These are phyloP conservation scores for Sclerotinia spermophila DNA, from an alignment of 2,329 filamentous ascomycete species.

Conservation along the genomic window DNA sequence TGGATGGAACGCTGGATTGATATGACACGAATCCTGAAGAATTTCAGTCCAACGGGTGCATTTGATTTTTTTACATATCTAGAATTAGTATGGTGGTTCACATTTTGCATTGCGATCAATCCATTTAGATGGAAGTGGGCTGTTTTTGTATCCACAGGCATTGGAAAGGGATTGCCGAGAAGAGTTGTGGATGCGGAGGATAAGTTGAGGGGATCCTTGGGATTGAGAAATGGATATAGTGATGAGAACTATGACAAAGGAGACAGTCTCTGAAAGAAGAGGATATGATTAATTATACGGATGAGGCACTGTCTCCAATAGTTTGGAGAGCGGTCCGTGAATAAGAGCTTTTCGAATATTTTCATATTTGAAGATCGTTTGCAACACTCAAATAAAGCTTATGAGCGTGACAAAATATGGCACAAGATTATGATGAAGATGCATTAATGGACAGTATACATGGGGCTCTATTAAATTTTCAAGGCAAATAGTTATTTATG, in stretches of 20 bases:
- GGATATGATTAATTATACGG: neutral
- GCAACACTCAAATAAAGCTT: neutral
- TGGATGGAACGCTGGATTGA: conserved; percentile 88
- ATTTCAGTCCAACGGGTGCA: conserved; percentile 64
- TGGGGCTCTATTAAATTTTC: neutral
- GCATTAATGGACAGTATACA: neutral
- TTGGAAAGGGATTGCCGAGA: conserved; percentile 64
- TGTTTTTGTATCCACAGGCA: conserved; percentile 73
- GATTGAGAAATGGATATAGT: neutral
- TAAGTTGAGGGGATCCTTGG: neutral
- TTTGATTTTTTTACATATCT: conserved; percentile 91
- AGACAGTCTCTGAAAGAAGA: neutral
- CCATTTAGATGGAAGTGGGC: conserved; percentile 92
- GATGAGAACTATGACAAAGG: conserved; percentile 8
- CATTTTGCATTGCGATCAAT: conserved; percentile 74
- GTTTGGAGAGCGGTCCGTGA: neutral
- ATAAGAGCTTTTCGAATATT: neutral
- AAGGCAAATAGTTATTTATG: neutral
- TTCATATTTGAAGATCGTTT: neutral
- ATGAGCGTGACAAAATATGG: neutral
- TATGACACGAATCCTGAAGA: conserved; percentile 71
- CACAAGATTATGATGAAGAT: neutral
- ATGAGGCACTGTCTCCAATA: neutral
- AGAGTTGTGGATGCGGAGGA: conserved; percentile 63
- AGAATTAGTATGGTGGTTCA: conserved; percentile 81